phyloP scores from a whole-genome alignment of 441 rosid genomes.

The Erodium chrysanthum region DNA sequence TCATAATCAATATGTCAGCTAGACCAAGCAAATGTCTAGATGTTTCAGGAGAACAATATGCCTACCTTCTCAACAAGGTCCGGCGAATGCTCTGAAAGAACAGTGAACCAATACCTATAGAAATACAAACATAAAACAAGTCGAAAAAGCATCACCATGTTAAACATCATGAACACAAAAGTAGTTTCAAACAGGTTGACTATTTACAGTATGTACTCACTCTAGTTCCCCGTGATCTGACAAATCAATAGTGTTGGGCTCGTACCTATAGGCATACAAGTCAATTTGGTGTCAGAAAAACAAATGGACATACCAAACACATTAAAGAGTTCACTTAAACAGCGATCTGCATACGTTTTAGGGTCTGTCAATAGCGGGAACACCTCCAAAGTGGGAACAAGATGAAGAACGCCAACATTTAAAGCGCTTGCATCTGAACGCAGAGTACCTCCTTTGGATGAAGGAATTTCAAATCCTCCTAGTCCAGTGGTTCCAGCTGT shows the following conservation, averaged over 20 bases:
- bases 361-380: conserved; percentile 75
- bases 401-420: conserved; percentile 92
- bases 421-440: conserved; percentile 95
- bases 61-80: conserved; percentile 91
- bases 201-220: conserved; percentile 42
- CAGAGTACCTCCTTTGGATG: conserved; percentile 75
- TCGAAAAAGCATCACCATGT: conserved; percentile 9
- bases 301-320: neutral
- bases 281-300: conserved; percentile 15
- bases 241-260: conserved; percentile 95
- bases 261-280: conserved; percentile 55
- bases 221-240: conserved; percentile 74
- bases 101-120: conserved; percentile 88
- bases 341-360: conserved; percentile 47
- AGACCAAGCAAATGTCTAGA: neutral
- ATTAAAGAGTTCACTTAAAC: conserved; percentile 3
- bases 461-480: conserved; percentile 98
- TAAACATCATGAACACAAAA: neutral
- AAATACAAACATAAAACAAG: conserved; percentile 20
- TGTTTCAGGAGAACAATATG: conserved; percentile 5
- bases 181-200: conserved; percentile 13
- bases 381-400: conserved; percentile 87
- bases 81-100: conserved; percentile 77
- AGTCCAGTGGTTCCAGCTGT: conserved; percentile 93
- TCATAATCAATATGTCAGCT: conserved; percentile 4